Evolutionary conservation across 176 grass and related monocot species (phyloP).

Genomic region (Carex parvula): DNA sequence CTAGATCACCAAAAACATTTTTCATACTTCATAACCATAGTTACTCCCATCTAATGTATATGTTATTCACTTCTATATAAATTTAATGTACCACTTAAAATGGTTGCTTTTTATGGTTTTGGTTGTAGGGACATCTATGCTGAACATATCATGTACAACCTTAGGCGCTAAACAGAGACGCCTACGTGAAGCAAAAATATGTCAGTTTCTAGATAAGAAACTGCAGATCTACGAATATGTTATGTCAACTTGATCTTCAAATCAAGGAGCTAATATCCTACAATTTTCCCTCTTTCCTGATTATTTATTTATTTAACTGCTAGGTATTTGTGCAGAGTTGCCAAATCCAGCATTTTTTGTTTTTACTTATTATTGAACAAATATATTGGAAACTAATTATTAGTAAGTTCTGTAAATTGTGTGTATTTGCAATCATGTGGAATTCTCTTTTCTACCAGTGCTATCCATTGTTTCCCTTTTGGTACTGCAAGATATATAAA

Average conservation of each 20-base stretch:
- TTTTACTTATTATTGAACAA: background rate
- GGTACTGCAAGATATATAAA: background rate
- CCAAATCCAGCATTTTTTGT: background rate
- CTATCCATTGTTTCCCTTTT: background rate
- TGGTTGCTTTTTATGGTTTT: background rate
- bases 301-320: background rate
- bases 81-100: background rate
- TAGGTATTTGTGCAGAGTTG: slow-evolving; percentile 1
- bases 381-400: too few relatives aligned
- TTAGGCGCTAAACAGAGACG: slow-evolving; percentile 42
- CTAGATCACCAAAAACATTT: background rate
- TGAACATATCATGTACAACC: slow-evolving; percentile 68
- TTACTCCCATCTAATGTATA: background rate
- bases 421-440: background rate
- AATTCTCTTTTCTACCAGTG: background rate
- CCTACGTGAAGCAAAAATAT: background rate
- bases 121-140: slow-evolving; percentile 66
- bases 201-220: background rate
- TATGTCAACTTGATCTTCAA: background rate
- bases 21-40: background rate
- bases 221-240: background rate
- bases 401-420: background rate
- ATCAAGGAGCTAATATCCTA: background rate
- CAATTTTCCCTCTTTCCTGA: background rate
- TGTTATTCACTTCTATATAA: background rate